phyloP scores from a whole-genome alignment of 441 rosid genomes.

The Populus hybrid region DNA sequence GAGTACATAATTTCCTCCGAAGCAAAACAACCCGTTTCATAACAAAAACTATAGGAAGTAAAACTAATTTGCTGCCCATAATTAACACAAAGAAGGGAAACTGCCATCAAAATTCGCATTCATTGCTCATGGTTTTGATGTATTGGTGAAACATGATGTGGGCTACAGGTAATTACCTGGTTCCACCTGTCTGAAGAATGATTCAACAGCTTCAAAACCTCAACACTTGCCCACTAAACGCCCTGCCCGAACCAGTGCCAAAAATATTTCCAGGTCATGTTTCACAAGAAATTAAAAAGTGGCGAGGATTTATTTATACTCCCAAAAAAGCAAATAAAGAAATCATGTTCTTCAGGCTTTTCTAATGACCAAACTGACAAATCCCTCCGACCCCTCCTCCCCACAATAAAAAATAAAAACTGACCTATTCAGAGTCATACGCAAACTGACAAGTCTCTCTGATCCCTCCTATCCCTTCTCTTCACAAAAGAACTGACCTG shows the following conservation, averaged over 20 bases:
- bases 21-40: too few species aligned
- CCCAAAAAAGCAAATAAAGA: slow-evolving; percentile 1
- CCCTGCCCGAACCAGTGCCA: not conserved
- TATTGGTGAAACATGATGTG: not conserved
- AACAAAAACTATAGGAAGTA: not conserved
- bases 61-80: not conserved
- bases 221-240: not conserved
- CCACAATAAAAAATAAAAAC: slow-evolving; percentile 14
- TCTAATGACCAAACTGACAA: slow-evolving; percentile 46
- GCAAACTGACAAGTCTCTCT: slow-evolving; percentile 4
- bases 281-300: not conserved
- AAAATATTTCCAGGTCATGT: not conserved
- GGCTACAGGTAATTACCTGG: not conserved
- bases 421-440: slow-evolving; percentile 12
- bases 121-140: not conserved
- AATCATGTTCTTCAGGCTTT: slow-evolving; percentile 59
- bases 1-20: not conserved
- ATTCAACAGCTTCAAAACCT: not conserved
- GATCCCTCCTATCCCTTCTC: not conserved
- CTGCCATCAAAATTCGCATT: not conserved
- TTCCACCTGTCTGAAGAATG: not conserved
- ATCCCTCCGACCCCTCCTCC: not conserved
- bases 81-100: not conserved
- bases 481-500: too few species aligned
- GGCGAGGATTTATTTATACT: too few species aligned